Base-by-base conservation (phyloP, 129 eudicot genomes). In the Escallonia herrerae region DNA sequence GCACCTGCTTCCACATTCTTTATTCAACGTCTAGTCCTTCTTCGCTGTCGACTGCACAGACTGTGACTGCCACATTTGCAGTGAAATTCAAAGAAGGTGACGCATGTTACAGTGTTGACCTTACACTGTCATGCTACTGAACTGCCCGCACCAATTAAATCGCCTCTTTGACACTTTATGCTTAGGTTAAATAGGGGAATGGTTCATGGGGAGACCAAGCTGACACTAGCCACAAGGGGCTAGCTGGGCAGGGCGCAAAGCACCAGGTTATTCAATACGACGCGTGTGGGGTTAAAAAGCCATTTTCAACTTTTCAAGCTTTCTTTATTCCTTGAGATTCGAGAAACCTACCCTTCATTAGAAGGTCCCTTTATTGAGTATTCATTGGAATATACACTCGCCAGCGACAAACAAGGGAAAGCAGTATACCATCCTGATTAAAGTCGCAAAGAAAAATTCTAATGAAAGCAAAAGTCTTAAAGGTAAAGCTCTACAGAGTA, bases 351-450 rank as follows among this genome's bases (percentile, higher is more conserved):
- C 77, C 33, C 33, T 22, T 1, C 33, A 22, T 22, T 22, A 22
- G 33, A 22, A 37, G 40, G 71, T 69, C 69, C 65, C 67, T 50
- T 40, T 33, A 63, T 40, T 62, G 40, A 39, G 59, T 74, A 58
- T 72, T 58, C 41, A 63, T 55, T 66, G 80, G 80, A 77, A 80
- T 67, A 84, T 80, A 61, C 76, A 80, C 43, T 45, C 13, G 33
- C 43, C 74, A 65, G 68, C 56, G 81, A 71, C 72, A 77, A 71
- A 65, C 58, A 50, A 50, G 76, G 68, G 51, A 40, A 70, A 77
- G 63, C 60, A 41, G 49, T 5, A n/a, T 8, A 6, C 37, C 41
- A 60, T 40, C 66, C 74, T 69, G 82, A 61, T 47, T 53, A 80
- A 82, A 76, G 76, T 59, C 56, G 68, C 54, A 62, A 60, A 76